These are phyloP conservation scores for Starmerella tilneyi DNA, from an alignment of 805 yeast species.

Conservation along the genomic window DNA sequence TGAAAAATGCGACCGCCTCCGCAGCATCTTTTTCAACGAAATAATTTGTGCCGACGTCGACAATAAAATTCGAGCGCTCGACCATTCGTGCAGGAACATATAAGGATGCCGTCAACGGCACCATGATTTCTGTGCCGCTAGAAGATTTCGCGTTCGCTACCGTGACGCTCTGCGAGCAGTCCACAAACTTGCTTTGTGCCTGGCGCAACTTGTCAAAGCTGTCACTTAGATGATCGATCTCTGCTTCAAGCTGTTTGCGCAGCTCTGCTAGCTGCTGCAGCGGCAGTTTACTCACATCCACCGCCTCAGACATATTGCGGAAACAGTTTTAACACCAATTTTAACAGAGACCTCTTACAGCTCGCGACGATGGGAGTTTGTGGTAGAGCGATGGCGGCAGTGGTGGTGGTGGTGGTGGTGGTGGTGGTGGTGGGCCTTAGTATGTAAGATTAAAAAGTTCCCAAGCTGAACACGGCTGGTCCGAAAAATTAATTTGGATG, in stretches of 20 bases:
- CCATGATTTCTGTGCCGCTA: slow-evolving; percentile 49
- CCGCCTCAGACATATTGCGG: slow-evolving; percentile 9
- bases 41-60: slow-evolving; percentile 95
- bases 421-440: neutral
- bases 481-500: slow-evolving; percentile 11
- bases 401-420: neutral
- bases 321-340: neutral
- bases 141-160: slow-evolving; percentile 37
- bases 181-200: slow-evolving; percentile 72
- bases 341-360: neutral
- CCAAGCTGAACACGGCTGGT: neutral
- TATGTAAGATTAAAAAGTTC: slow-evolving; percentile 2
- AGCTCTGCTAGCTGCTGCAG: slow-evolving; percentile 79
- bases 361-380: neutral
- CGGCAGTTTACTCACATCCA: slow-evolving; percentile 36
- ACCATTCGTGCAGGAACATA: slow-evolving; percentile 77
- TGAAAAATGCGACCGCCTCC: slow-evolving; percentile 63
- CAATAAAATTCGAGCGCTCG: slow-evolving; percentile 60
- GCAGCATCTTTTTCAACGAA: slow-evolving; percentile 66
- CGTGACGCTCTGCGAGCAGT: slow-evolving; percentile 64
- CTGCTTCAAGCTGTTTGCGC: slow-evolving; percentile 73
- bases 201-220: slow-evolving; percentile 74
- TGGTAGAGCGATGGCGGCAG: neutral
- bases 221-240: slow-evolving; percentile 72
- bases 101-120: slow-evolving; percentile 80